Base-by-base conservation (phyloP, 352 stramenopile genomes). In the Phytophthora agathidicida region DNA sequence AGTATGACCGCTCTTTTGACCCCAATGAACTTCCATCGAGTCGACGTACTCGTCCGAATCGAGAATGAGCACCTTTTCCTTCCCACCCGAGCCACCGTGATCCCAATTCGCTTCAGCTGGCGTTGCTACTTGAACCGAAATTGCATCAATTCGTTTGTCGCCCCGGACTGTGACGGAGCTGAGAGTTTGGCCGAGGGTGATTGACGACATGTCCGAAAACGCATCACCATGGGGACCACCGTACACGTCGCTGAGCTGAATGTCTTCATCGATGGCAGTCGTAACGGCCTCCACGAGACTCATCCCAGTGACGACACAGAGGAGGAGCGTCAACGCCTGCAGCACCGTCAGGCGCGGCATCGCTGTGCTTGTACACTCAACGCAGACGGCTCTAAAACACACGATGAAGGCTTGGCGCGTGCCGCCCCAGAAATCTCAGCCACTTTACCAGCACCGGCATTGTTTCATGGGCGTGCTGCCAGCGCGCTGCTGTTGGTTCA, bases 1-100 rank as follows among this genome's bases (percentile, higher is more conserved):
- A 3, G 31, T 59, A n/a, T 60, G 39, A 3, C 4, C 14, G 2
- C 26, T 8, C 37, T 64, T 60, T 26, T 57, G 64, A 17, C n/a
- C 59, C 60, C 60, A 68, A 28, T 68, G 60, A 36, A 69, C 43
- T 23, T 65, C 53, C 46, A 69, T 55, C 24, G 45, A 60, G 7
- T 51, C 19, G n/a, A 69, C 41, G 28, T 65, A 65, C 39, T 69
- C 60, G 7, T 39, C 46, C 0, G 10, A 33, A 3, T 32, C 45
- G n/a, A 69, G 60, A 2, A 17, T 35, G 13, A 70, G 37, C 4
- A 47, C 48, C 3, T 53, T 23, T 13, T 51, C 45, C 10, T 36
- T 37, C 22, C 60, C 45, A 10, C 45, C 54, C n/a, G n/a, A 47
- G 7, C 53, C 60, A 10, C 53, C 60, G 17, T 69, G 53, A 46